Percentiles rank a stretch among this genome's conserved stretches.
phyloP scores from a whole-genome alignment of 1,284 basidiomycete genomes.

The Amylostereum chailletii region DNA sequence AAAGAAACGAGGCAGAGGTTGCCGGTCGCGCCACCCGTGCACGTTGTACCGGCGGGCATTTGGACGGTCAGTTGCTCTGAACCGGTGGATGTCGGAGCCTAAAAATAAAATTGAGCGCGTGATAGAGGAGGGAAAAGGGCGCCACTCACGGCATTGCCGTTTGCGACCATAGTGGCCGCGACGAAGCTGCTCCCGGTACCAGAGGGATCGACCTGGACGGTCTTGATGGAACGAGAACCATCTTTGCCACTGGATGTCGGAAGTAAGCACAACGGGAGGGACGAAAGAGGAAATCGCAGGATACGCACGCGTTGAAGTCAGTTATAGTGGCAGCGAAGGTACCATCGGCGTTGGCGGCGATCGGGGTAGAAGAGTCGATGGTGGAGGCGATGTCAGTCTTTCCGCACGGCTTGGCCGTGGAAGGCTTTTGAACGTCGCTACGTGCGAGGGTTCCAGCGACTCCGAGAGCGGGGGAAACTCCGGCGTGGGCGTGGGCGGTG shows the following conservation, averaged over 20 bases:
- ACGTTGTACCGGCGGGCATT: slow-evolving; percentile 35
- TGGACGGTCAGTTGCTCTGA: slow-evolving; percentile 29
- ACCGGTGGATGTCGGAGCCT: slow-evolving; percentile 19
- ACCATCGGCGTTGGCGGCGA: slow-evolving; percentile 32
- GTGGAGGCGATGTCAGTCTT: slow-evolving; percentile 31
- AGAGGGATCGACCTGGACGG: slow-evolving; percentile 25
- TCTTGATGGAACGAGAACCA: slow-evolving; percentile 38
- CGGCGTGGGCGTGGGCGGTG: slow-evolving; percentile 36
- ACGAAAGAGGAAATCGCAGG: not conserved
- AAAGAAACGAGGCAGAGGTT: slow-evolving; percentile 36
- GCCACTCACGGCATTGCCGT: slow-evolving; percentile 26
- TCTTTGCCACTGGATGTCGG: slow-evolving; percentile 27
- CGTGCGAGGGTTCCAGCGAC: slow-evolving; percentile 31
- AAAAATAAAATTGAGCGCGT: not conserved
- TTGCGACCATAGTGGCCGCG: slow-evolving; percentile 25
- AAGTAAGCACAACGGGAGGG: slow-evolving; percentile 1
- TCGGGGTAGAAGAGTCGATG: slow-evolving; percentile 32
- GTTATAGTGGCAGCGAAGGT: slow-evolving; percentile 33
- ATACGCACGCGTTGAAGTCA: slow-evolving; percentile 42
- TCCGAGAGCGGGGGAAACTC: slow-evolving; percentile 37
- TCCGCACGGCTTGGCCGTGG: slow-evolving; percentile 32
- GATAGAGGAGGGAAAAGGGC: not conserved
- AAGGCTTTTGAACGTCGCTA: slow-evolving; percentile 37
- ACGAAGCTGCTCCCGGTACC: slow-evolving; percentile 29
- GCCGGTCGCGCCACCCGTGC: slow-evolving; percentile 32